Evolutionary conservation across 139 green algal genomes (phyloP).

Genomic region (Chlorella sp.): DNA sequence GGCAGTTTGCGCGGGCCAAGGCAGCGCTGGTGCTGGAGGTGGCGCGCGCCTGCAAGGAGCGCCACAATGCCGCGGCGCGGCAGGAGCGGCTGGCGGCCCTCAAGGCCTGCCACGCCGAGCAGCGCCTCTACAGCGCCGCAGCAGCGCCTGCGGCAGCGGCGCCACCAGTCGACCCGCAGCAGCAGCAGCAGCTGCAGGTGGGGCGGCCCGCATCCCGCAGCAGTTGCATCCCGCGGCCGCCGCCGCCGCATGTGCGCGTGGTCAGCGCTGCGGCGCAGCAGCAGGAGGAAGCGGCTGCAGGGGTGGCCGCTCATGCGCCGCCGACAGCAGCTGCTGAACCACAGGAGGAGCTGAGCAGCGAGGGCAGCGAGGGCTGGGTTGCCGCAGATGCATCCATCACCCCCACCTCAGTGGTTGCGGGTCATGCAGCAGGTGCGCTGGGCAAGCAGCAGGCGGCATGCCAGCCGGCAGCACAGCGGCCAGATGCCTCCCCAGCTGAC

Average conservation of each 20-base stretch:
- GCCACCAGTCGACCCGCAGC: no score
- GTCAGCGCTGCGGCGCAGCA: background rate
- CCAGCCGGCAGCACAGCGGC: background rate
- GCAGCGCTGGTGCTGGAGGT: conserved; percentile 69
- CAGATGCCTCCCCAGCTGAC: background rate
- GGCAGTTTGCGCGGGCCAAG: conserved; percentile 78
- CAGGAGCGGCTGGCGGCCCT: conserved; percentile 56
- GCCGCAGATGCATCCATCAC: background rate
- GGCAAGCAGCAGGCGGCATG: background rate
- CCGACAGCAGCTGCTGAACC: background rate
- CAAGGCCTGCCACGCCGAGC: conserved; percentile 20
- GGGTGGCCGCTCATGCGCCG: no score
- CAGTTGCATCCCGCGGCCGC: background rate
- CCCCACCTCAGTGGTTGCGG: background rate
- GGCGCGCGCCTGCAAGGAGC: conserved; percentile 54
- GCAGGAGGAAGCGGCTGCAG: background rate
- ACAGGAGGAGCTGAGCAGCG: background rate
- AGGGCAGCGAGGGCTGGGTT: background rate
- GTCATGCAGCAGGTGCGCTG: background rate
- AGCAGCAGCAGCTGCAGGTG: background rate
- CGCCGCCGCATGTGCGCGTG: background rate
- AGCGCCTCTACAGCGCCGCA: conserved; percentile 10
- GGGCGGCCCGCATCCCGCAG: no score
- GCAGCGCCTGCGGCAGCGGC: background rate
- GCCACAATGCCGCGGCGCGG: conserved; percentile 66